Evolutionary conservation across 106 monocot species (phyloP).

Genomic region (Chionographis japonica): DNA sequence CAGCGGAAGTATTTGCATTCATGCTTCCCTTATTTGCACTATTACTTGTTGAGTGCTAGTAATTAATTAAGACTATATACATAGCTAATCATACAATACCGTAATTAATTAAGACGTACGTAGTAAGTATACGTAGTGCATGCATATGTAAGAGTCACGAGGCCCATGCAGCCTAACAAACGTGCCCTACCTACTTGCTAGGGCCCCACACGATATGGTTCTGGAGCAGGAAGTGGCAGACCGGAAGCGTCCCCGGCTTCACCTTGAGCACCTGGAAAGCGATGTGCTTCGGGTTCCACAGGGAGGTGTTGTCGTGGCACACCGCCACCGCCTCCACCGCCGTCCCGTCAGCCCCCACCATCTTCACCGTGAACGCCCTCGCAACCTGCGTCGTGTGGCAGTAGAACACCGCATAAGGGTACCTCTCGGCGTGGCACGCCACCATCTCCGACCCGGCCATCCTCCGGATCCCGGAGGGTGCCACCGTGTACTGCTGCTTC

Average conservation of each 20-base stretch:
- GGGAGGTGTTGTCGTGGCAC: conserved; percentile 52
- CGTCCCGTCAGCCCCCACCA: conserved; percentile 39
- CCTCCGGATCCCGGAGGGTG: background rate
- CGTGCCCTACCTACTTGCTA: conserved; percentile 1
- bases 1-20: too few relatives aligned
- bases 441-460: conserved; percentile 25
- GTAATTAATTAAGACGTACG: too few relatives aligned
- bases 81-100: too few relatives aligned
- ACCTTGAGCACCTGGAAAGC: conserved; percentile 64
- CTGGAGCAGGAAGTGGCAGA: conserved; percentile 63
- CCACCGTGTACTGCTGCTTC: conserved; percentile 35
- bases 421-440: conserved; percentile 56
- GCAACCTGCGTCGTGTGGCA: conserved; percentile 42
- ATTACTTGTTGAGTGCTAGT: too few relatives aligned
- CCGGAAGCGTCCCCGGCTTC: conserved; percentile 47
- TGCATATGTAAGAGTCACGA: too few relatives aligned
- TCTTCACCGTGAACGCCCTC: conserved; percentile 31
- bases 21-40: too few relatives aligned
- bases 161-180: too few relatives aligned
- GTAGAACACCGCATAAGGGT: conserved; percentile 58
- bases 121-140: too few relatives aligned
- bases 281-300: conserved; percentile 61
- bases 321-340: conserved; percentile 55
- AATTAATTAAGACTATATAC: too few relatives aligned
- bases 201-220: conserved; percentile 56